These are phyloP conservation scores for Powellomyces hirtus DNA, from an alignment of 192 early-diverging fungal species.

Conservation along the genomic window DNA sequence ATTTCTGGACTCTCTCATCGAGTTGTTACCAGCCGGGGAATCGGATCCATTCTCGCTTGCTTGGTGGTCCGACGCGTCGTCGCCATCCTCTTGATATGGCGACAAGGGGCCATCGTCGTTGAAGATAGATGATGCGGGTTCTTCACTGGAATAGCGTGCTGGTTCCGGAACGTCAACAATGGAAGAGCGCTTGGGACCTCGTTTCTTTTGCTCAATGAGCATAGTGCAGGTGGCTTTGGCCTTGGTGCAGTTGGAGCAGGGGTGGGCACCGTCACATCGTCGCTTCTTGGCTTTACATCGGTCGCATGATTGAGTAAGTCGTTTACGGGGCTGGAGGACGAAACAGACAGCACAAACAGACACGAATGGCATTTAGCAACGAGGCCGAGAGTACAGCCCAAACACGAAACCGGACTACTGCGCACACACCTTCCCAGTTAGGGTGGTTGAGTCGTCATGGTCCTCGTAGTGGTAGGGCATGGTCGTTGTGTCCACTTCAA, in stretches of 20 bases:
- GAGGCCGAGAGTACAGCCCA: no score
- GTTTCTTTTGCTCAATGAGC: slow-evolving; percentile 46
- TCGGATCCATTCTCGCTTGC: background rate
- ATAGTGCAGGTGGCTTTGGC: slow-evolving; percentile 40
- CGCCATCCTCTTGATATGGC: background rate
- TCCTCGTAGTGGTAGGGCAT: background rate
- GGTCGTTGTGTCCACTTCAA: no score
- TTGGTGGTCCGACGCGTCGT: background rate
- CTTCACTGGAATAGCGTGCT: no score
- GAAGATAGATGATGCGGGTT: no score
- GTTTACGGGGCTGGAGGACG: slow-evolving; percentile 29
- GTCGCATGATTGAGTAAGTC: slow-evolving; percentile 47
- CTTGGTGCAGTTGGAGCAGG: slow-evolving; percentile 40
- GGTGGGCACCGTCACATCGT: slow-evolving; percentile 35
- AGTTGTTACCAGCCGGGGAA: background rate
- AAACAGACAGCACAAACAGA: no score
- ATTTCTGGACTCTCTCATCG: background rate
- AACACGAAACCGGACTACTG: background rate
- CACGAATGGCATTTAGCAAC: no score
- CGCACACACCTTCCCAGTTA: background rate
- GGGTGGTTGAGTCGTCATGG: background rate
- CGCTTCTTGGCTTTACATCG: slow-evolving; percentile 45
- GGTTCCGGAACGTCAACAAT: background rate
- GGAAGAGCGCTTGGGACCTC: slow-evolving; percentile 36
- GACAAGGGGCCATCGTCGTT: background rate